These are phyloP conservation scores for Angomonas ambiguus DNA, from an alignment of 208 protist species.

Conservation along the genomic window DNA sequence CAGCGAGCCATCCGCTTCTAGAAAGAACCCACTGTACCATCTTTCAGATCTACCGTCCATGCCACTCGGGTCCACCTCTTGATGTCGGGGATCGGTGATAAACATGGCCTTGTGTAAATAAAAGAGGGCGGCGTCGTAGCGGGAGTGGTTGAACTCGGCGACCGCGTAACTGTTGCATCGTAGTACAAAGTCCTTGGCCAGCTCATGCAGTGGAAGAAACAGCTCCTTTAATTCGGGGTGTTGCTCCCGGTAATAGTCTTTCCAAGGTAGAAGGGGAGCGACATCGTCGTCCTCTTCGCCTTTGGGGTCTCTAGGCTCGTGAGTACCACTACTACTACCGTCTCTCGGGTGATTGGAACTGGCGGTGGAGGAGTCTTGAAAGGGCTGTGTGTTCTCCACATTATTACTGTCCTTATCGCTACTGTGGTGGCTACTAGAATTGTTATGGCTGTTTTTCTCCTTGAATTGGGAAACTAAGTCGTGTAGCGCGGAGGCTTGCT, in stretches of 20 bases:
- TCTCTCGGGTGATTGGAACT: neutral
- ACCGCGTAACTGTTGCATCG: conserved; percentile 83
- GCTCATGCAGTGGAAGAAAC: conserved; percentile 26
- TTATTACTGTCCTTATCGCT: neutral
- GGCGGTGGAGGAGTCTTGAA: neutral
- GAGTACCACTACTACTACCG: neutral
- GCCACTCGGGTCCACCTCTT: neutral
- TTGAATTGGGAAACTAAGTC: neutral
- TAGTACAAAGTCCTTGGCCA: conserved; percentile 60
- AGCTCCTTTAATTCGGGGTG: conserved; percentile 10
- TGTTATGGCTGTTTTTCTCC: neutral
- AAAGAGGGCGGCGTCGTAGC: conserved; percentile 52
- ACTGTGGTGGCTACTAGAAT: neutral
- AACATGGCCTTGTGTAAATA: conserved; percentile 80
- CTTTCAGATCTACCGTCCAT: neutral
- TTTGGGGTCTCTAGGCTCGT: neutral
- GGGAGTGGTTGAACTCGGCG: conserved; percentile 44
- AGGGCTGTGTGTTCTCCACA: neutral
- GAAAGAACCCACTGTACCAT: neutral
- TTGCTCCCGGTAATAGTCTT: neutral
- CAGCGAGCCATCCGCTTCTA: conserved; percentile 19
- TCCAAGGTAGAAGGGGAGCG: neutral
- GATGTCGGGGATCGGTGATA: conserved; percentile 33
- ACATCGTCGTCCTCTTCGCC: neutral
- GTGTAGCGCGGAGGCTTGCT: neutral